Evolutionary conservation across 164 flowering plant genomes (phyloP).

Genomic region (Protea cynaroides): DNA sequence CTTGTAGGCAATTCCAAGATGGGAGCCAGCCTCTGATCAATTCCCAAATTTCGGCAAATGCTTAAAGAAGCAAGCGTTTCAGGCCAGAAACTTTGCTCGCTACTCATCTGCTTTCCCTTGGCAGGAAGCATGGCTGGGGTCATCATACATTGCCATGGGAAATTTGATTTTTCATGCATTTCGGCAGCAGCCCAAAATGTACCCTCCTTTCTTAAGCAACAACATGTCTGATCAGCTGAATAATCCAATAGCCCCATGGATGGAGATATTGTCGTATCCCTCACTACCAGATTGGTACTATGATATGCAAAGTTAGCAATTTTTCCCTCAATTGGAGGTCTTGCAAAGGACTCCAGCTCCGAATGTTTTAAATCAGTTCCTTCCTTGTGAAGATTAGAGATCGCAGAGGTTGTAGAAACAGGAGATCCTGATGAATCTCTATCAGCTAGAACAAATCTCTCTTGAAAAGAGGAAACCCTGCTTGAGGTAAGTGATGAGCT

Average conservation of each 20-base stretch:
- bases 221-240: constrained; percentile 42
- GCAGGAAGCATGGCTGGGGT: constrained; percentile 21
- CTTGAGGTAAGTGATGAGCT: constrained; percentile 53
- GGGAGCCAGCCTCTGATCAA: constrained; percentile 22
- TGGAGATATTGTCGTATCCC: constrained; percentile 14
- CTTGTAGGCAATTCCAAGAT: constrained; percentile 15
- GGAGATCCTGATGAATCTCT: constrained; percentile 53
- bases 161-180: constrained; percentile 36
- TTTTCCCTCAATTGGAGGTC: constrained; percentile 19
- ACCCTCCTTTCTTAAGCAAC: constrained; percentile 52
- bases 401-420: constrained; percentile 48
- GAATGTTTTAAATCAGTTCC: constrained; percentile 24
- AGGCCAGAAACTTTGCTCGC: constrained; percentile 16
- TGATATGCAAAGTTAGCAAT: constrained; percentile 18
- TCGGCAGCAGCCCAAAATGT: constrained; percentile 20
- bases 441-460: constrained; percentile 33
- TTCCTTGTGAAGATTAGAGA: constrained; percentile 32
- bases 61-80: constrained; percentile 21
- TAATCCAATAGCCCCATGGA: constrained; percentile 25
- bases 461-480: constrained; percentile 39
- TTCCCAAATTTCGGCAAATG: constrained; percentile 14
- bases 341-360: constrained; percentile 15
- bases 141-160: constrained; percentile 23
- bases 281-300: constrained; percentile 12
- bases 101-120: constrained; percentile 23